Evolutionary conservation across 768 basidiomycete species (phyloP).

Genomic region (Termitomyces eurrhizus): DNA sequence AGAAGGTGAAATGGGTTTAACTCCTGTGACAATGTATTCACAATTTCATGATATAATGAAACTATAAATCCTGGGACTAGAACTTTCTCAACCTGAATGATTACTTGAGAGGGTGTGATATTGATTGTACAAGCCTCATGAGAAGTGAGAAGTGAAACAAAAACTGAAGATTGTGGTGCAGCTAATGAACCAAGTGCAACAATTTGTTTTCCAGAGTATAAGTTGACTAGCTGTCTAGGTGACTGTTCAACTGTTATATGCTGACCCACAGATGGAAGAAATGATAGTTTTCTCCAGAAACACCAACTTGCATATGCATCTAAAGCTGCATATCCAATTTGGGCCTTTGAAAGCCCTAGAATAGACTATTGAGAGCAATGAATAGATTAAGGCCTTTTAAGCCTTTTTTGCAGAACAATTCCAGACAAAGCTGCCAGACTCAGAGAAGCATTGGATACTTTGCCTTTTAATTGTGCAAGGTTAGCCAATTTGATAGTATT

Average conservation of each 20-base stretch:
- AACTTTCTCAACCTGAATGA: neutral
- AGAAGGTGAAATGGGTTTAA: neutral
- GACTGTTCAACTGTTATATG: neutral
- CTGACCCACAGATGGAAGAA: neutral
- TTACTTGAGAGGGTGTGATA: neutral
- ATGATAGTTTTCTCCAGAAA: neutral
- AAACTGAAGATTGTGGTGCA: neutral
- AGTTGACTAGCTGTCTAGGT: slow-evolving; percentile 3
- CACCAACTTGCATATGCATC: slow-evolving; percentile 2
- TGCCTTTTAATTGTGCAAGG: neutral
- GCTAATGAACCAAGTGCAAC: slow-evolving; percentile 1
- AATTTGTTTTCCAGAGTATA: slow-evolving; percentile 1
- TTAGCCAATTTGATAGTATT: no score
- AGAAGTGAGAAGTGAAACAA: neutral
- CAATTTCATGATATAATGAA: slow-evolving; percentile 1
- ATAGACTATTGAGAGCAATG: neutral
- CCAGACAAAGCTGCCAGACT: neutral
- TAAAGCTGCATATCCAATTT: neutral
- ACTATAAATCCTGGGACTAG: slow-evolving; percentile 1
- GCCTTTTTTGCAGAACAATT: neutral
- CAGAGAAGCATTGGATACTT: neutral
- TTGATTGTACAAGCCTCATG: neutral
- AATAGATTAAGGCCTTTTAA: neutral
- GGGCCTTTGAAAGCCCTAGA: neutral
- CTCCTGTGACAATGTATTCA: neutral